Conservation (phyloP, 2,329 filamentous ascomycete genomes). For the Colletotrichum sp. region DNA sequence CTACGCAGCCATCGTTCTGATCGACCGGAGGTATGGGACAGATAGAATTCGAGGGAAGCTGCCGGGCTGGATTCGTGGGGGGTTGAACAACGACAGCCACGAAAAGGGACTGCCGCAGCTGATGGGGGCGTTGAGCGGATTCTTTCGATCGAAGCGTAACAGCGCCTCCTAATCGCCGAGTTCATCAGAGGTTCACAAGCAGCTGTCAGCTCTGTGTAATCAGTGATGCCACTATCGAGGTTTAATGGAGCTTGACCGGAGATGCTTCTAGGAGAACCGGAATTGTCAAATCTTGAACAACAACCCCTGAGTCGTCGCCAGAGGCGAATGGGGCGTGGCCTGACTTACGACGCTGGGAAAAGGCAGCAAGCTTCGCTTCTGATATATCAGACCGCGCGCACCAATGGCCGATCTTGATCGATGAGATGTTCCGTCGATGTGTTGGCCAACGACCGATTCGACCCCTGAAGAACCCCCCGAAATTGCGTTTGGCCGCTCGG, state of each 20-base stretch:
- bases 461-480: neutral
- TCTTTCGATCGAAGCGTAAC: constrained; percentile 60
- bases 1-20: constrained; percentile 87
- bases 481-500: neutral
- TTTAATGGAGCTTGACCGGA: neutral
- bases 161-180: constrained; percentile 25
- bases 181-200: neutral
- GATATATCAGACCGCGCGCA: neutral
- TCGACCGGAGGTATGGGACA: constrained; percentile 81
- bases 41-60: constrained; percentile 78
- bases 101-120: constrained; percentile 59
- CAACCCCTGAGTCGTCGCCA: neutral
- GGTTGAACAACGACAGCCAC: constrained; percentile 59
- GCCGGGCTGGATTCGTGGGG: constrained; percentile 85
- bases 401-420: neutral
- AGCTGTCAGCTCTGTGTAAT: neutral
- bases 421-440: neutral
- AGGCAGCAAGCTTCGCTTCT: neutral
- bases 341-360: neutral
- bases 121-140: constrained; percentile 62
- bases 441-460: neutral
- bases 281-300: neutral
- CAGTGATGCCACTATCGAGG: neutral
- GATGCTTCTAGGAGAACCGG: neutral
- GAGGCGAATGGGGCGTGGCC: too few relatives aligned